Evolutionary conservation across 257 asterid genomes (phyloP).

Genomic region (Paraleonurus japonicus): DNA sequence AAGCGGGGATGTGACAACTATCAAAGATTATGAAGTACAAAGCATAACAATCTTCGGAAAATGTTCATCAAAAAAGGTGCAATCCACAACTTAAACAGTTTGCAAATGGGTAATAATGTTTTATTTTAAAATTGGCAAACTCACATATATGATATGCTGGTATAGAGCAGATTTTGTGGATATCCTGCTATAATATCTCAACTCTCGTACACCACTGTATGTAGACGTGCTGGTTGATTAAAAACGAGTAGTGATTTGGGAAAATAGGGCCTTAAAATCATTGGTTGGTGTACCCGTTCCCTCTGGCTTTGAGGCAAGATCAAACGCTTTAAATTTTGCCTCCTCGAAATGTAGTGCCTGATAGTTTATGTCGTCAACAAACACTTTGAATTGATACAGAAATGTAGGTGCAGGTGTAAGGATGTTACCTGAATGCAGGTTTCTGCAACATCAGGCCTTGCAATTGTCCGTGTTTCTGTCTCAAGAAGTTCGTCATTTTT

Average conservation of each 20-base stretch:
- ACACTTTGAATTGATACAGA: not conserved
- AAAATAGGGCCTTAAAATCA: constrained; percentile 87
- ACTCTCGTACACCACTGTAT: not conserved
- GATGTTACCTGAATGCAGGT: constrained; percentile 72
- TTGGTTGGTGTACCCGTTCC: constrained; percentile 79
- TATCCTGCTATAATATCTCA: not conserved
- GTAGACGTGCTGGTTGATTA: constrained; percentile 30
- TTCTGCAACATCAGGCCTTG: constrained; percentile 95
- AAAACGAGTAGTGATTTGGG: constrained; percentile 62
- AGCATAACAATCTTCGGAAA: not conserved
- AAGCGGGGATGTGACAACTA: too few species aligned
- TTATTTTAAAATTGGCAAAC: too few species aligned
- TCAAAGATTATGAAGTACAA: too few species aligned
- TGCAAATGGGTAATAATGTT: not conserved
- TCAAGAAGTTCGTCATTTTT: constrained; percentile 89
- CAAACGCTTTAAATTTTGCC: constrained; percentile 80
- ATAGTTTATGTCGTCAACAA: constrained; percentile 16
- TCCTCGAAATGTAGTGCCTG: constrained; percentile 88
- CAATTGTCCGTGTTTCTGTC: constrained; percentile 79
- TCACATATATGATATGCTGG: not conserved
- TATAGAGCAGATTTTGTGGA: not conserved
- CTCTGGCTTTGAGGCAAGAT: constrained; percentile 90
- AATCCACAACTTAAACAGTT: not conserved
- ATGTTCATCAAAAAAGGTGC: not conserved
- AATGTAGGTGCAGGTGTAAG: not conserved